Conservation (phyloP, 306 rosid species). For the Cucumis melo region DNA sequence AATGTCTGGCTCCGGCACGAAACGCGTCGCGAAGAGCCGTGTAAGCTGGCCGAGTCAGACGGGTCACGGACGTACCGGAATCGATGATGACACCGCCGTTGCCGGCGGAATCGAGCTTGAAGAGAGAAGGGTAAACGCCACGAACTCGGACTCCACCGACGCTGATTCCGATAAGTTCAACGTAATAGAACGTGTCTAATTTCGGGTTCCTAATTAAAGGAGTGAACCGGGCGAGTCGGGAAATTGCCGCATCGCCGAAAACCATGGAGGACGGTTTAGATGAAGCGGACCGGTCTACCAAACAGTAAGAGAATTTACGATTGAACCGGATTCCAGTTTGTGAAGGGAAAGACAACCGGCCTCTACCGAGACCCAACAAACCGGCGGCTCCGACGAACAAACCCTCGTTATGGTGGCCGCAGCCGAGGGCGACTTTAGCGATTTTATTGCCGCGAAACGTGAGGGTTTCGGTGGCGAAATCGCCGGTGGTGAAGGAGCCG, state of each 20-base stretch:
- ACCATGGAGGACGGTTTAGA: conserved; percentile 35
- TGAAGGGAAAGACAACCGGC: conserved; percentile 33
- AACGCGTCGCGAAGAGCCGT: conserved; percentile 36
- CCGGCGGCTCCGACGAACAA: conserved; percentile 54
- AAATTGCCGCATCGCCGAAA: conserved; percentile 39
- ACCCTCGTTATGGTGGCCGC: conserved; percentile 53
- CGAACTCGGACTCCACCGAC: conserved; percentile 42
- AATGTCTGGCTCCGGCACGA: conserved; percentile 21
- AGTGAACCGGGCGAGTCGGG: conserved; percentile 48
- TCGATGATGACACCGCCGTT: conserved; percentile 56
- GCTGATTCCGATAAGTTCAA: conserved; percentile 39
- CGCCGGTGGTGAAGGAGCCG: conserved; percentile 49
- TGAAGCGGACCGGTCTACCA: conserved; percentile 45
- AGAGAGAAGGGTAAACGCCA: conserved; percentile 28
- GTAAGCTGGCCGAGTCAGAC: conserved; percentile 41
- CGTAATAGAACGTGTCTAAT: conserved; percentile 46
- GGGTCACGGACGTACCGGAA: conserved; percentile 59
- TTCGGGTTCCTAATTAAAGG: conserved; percentile 35
- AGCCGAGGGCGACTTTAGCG: conserved; percentile 37
- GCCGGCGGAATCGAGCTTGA: conserved; percentile 32
- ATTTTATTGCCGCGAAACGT: conserved; percentile 32
- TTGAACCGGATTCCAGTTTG: conserved; percentile 47
- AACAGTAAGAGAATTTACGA: conserved; percentile 49
- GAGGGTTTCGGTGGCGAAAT: conserved; percentile 49
- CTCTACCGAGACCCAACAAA: conserved; percentile 43